Base-by-base conservation (phyloP, 2,329 filamentous ascomycete genomes). In the Aureobasidium sp. region DNA sequence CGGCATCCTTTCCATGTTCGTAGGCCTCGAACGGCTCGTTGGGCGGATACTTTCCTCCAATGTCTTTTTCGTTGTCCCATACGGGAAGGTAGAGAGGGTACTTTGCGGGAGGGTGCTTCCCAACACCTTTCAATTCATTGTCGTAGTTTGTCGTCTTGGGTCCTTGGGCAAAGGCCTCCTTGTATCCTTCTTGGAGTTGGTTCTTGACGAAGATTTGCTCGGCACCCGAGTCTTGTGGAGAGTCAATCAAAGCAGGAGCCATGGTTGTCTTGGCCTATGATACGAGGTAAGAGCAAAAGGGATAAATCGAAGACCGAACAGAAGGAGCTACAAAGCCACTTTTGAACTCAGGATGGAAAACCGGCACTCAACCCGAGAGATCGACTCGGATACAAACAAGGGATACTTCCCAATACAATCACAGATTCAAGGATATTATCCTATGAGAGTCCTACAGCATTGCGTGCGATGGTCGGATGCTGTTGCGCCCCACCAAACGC, bases 1-100 rank as follows among this genome's bases (percentile, higher is more conserved):
- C 87, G 51, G 89, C 89, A 67, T 91, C 86, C 68, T 87, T 86
- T 67, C 89, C 89, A 68, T 88, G 88, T 62, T 93, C 89, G 65
- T 84, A 82, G 71, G 91, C 87, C 70, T 87, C 81, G 68, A 91
- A 92, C 0, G 82, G 83, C 65, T 86, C 76, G 8, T 90, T 79
- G 7, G 88, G 86, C 62, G 84, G 80, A 68, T 86, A 89, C 66
- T 75, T 81, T 20, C 63, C 66, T 9, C 47, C 47, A 34, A 61
- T 51, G 5, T 51, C 46, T 9, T 61, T 52, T 7, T 61, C 57
- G 13, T 68, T 67, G 53, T 68, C 66, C 69, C 71, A 69, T 37
- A 73, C 65, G 15, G 64, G 63, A 79, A 44, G 80, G 71, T 92
- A 92, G 70, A 90, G 79, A 4, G 85, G 85, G 67, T 89, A 92